Conservation (phyloP, 129 eudicot genomes). For the Pseudognaphalium luteoalbum region DNA sequence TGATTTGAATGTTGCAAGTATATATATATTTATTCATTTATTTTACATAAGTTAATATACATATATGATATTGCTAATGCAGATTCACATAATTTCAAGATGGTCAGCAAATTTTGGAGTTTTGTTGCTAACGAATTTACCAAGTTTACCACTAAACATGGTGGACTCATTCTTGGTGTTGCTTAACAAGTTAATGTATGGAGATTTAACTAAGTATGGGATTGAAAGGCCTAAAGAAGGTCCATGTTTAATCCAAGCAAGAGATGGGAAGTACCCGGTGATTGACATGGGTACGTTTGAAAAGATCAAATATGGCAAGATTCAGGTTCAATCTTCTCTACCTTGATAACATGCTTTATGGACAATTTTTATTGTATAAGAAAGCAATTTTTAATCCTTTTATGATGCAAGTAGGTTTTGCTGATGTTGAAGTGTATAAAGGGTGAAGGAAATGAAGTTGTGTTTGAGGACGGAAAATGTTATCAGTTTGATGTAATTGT, state of each 20-base stretch:
- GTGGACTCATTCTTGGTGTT: slow-evolving; percentile 52
- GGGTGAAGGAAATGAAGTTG: slow-evolving; percentile 35
- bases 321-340: slow-evolving; percentile 44
- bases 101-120: slow-evolving; percentile 39
- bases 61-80: slow-evolving; percentile 17
- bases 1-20: too few relatives aligned
- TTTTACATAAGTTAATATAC: neutral
- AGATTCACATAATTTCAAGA: slow-evolving; percentile 70
- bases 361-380: neutral
- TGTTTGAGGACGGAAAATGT: slow-evolving; percentile 47
- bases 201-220: slow-evolving; percentile 62
- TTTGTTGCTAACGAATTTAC: slow-evolving; percentile 33
- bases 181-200: slow-evolving; percentile 46
- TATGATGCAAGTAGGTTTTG: slow-evolving; percentile 46
- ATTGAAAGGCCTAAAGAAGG: slow-evolving; percentile 63
- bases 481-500: slow-evolving; percentile 55
- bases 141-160: slow-evolving; percentile 28
- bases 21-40: too few relatives aligned
- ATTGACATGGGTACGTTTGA: slow-evolving; percentile 53
- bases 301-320: slow-evolving; percentile 61
- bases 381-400: neutral
- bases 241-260: slow-evolving; percentile 48
- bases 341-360: neutral
- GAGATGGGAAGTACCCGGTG: slow-evolving; percentile 63
- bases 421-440: slow-evolving; percentile 49